Evolutionary conservation across 1,139 yeast genomes (phyloP).

Genomic region (Protomyces arabidopsidicola): DNA sequence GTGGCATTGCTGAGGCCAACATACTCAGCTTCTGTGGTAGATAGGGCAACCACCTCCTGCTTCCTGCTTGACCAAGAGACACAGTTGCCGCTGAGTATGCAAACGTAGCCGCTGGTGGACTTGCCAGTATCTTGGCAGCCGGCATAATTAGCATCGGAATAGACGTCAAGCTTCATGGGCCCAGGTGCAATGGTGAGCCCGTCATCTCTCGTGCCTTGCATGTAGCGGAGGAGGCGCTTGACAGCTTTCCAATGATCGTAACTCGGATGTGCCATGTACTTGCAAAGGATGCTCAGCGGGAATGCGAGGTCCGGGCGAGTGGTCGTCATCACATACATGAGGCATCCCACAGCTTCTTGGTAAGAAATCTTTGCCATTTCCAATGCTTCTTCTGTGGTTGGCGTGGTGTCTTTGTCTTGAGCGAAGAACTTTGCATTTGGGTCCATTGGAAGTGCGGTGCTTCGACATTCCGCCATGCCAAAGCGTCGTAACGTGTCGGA

Average conservation of each 20-base stretch:
- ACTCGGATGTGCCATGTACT: conserved; percentile 25
- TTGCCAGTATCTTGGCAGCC: conserved; percentile 20
- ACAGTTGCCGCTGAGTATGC: conserved; percentile 31
- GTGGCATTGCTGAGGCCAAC: conserved; percentile 32
- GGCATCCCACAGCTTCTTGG: not conserved
- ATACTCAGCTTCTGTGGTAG: too few relatives aligned
- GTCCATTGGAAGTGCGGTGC: not conserved
- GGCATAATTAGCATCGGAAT: conserved; percentile 31
- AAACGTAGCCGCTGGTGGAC: conserved; percentile 32
- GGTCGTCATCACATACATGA: too few relatives aligned
- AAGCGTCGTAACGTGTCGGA: not conserved
- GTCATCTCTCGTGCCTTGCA: conserved; percentile 30
- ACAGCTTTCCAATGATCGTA: conserved; percentile 29
- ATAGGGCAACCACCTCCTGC: too few relatives aligned
- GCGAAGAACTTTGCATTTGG: not conserved
- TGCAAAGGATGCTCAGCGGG: conserved; percentile 27
- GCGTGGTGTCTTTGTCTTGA: not conserved
- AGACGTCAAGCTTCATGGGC: conserved; percentile 1
- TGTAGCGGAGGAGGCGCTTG: conserved; percentile 26
- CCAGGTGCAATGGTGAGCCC: conserved; percentile 10
- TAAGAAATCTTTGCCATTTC: not conserved
- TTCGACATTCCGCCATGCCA: not conserved
- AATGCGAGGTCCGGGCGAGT: conserved; percentile 32
- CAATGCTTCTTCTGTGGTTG: not conserved
- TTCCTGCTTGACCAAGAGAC: conserved; percentile 31